Percentiles rank a stretch among this genome's conserved stretches.
These are phyloP conservation scores for Rhizophora mangle DNA, from an alignment of 345 rosid genomes.

Conservation along the genomic window DNA sequence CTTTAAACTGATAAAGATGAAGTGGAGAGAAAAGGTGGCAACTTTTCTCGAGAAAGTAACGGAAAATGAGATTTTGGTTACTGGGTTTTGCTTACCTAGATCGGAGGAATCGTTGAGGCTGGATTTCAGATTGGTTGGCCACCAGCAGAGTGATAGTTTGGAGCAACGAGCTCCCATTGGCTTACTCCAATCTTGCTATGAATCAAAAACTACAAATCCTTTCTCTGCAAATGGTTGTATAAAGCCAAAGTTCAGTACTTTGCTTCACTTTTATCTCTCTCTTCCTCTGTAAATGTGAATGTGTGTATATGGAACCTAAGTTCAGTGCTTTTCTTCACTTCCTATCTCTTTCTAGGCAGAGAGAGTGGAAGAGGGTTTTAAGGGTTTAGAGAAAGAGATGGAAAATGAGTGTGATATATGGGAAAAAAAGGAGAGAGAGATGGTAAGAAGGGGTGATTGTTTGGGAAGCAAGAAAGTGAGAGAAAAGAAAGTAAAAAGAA, in stretches of 20 bases:
- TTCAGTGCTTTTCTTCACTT: background rate
- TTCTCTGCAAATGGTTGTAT: background rate
- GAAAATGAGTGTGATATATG: constrained; percentile 25
- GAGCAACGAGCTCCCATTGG: constrained; percentile 94
- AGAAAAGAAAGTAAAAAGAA: constrained; percentile 13
- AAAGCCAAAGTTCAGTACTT: background rate
- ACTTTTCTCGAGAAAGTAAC: constrained; percentile 28
- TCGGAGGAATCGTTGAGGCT: constrained; percentile 64
- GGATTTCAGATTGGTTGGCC: constrained; percentile 69
- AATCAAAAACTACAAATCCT: background rate
- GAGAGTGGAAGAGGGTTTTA: constrained; percentile 15
- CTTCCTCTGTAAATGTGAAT: background rate
- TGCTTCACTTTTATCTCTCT: background rate
- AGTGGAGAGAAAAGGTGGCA: background rate
- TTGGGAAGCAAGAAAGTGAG: constrained; percentile 41
- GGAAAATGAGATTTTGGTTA: constrained; percentile 5
- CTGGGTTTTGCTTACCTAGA: constrained; percentile 44
- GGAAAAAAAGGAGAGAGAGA: background rate
- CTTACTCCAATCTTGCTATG: constrained; percentile 1
- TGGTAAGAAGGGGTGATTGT: constrained; percentile 25
- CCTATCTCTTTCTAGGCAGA: constrained; percentile 18
- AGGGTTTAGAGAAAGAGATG: constrained; percentile 28
- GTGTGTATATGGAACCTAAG: background rate
- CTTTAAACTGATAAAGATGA: constrained; percentile 1
- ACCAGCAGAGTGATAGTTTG: constrained; percentile 80